Evolutionary conservation across 768 basidiomycete species (phyloP).

Genomic region (Russula earlei): DNA sequence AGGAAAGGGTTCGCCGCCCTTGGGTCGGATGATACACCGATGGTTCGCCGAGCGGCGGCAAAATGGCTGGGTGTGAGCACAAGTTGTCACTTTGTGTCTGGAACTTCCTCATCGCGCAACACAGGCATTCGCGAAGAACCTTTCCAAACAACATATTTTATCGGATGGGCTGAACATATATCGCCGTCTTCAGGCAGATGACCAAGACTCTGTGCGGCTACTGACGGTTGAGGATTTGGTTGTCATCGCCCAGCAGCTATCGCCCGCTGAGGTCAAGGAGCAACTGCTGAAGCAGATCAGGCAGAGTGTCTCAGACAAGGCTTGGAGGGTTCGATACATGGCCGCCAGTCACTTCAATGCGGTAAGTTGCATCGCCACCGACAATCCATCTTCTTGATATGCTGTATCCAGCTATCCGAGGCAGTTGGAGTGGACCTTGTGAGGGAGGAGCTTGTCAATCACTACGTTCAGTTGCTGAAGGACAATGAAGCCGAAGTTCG

Average conservation of each 20-base stretch:
- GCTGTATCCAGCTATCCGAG: slow-evolving; percentile 61
- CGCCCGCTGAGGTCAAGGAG: slow-evolving; percentile 84
- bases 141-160: slow-evolving; percentile 72
- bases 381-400: background rate
- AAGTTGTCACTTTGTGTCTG: background rate
- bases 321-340: slow-evolving; percentile 99
- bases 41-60: slow-evolving; percentile 94
- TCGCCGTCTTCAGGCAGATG: slow-evolving; percentile 86
- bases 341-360: slow-evolving; percentile 96
- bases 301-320: slow-evolving; percentile 86
- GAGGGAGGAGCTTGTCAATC: slow-evolving; percentile 85
- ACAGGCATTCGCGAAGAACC: slow-evolving; percentile 71
- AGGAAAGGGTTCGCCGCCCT: slow-evolving; percentile 76
- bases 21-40: slow-evolving; percentile 92
- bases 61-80: slow-evolving; percentile 87
- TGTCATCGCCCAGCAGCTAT: slow-evolving; percentile 76
- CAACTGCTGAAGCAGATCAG: slow-evolving; percentile 83
- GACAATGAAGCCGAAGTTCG: slow-evolving; percentile 99
- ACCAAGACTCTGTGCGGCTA: slow-evolving; percentile 95
- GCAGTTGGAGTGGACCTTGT: slow-evolving; percentile 85
- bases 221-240: slow-evolving; percentile 95
- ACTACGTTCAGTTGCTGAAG: slow-evolving; percentile 89
- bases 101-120: background rate
- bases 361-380: slow-evolving; percentile 33
- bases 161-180: slow-evolving; percentile 88